These are phyloP conservation scores for Fusarium albosuccineum DNA, from an alignment of 2,329 filamentous ascomycete species.

Conservation along the genomic window DNA sequence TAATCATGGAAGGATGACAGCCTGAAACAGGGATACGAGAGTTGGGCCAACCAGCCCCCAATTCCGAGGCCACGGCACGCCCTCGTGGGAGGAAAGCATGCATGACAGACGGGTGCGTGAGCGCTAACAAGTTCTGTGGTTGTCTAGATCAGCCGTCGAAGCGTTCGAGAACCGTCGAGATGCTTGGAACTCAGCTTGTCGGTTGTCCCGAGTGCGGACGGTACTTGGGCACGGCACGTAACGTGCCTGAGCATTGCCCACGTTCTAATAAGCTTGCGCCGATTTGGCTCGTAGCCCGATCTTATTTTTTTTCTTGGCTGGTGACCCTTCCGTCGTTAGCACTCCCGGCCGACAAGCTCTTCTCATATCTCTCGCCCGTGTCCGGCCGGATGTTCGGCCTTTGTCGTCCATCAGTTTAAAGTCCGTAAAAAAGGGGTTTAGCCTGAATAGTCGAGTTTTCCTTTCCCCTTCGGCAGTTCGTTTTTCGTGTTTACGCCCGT, in stretches of 20 bases:
- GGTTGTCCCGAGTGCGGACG: constrained; percentile 25
- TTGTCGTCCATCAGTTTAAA: background rate
- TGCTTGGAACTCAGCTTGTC: constrained; percentile 1
- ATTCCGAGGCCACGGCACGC: constrained; percentile 25
- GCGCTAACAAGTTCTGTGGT: constrained; percentile 32
- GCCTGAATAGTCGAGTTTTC: background rate
- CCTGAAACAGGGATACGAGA: constrained; percentile 40
- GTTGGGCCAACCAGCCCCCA: background rate
- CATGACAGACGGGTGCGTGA: constrained; percentile 33
- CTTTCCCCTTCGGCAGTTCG: constrained; percentile 31
- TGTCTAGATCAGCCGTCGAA: constrained; percentile 23
- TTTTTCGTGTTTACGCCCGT: constrained; percentile 1
- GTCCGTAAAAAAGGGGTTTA: background rate
- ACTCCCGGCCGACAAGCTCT: constrained; percentile 28
- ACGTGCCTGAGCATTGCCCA: constrained; percentile 5
- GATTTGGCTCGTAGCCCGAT: constrained; percentile 28
- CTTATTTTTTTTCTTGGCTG: background rate
- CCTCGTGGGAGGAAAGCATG: constrained; percentile 18
- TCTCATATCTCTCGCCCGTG: constrained; percentile 17
- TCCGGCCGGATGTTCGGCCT: constrained; percentile 2
- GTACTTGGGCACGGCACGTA: constrained; percentile 16
- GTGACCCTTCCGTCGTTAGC: constrained; percentile 4
- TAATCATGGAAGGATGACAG: constrained; percentile 33
- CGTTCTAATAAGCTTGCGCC: constrained; percentile 21
- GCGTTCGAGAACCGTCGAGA: constrained; percentile 37